These are phyloP conservation scores for Pugionium dolabratum DNA, from an alignment of 345 rosid genomes.

Conservation along the genomic window DNA sequence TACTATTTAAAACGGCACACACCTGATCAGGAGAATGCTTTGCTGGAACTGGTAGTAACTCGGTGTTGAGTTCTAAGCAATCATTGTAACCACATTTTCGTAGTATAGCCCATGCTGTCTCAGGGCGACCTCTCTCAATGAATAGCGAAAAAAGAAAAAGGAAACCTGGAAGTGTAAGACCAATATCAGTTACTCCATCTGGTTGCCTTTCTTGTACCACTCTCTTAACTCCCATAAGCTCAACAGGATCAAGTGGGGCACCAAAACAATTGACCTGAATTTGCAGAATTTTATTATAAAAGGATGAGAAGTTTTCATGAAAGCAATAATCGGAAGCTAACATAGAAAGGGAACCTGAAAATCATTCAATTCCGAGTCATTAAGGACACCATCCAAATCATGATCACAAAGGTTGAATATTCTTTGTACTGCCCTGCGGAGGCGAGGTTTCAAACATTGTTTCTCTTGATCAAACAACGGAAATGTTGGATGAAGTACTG, in stretches of 20 bases:
- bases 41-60: slow-evolving; percentile 56
- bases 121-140: slow-evolving; percentile 77
- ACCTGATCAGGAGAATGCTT: slow-evolving; percentile 85
- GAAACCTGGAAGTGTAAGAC: slow-evolving; percentile 79
- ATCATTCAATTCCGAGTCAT: slow-evolving; percentile 75
- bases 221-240: slow-evolving; percentile 70
- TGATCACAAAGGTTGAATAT: slow-evolving; percentile 74
- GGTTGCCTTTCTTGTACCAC: slow-evolving; percentile 79
- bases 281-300: slow-evolving; percentile 23
- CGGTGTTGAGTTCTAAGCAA: slow-evolving; percentile 62
- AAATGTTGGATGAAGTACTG: slow-evolving; percentile 80
- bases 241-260: slow-evolving; percentile 74
- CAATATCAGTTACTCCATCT: slow-evolving; percentile 74
- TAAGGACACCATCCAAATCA: slow-evolving; percentile 82
- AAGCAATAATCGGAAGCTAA: slow-evolving; percentile 17
- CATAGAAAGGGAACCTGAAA: slow-evolving; percentile 60
- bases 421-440: slow-evolving; percentile 71
- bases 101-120: slow-evolving; percentile 81
- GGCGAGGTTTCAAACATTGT: slow-evolving; percentile 64
- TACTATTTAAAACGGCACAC: neutral
- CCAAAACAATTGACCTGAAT: slow-evolving; percentile 72
- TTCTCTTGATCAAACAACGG: slow-evolving; percentile 81
- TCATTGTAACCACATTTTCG: slow-evolving; percentile 78
- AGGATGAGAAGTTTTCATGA: slow-evolving; percentile 19
- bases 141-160: slow-evolving; percentile 74